phyloP scores from a whole-genome alignment of 306 rosid species.

The Hippophae rhamnoides region DNA sequence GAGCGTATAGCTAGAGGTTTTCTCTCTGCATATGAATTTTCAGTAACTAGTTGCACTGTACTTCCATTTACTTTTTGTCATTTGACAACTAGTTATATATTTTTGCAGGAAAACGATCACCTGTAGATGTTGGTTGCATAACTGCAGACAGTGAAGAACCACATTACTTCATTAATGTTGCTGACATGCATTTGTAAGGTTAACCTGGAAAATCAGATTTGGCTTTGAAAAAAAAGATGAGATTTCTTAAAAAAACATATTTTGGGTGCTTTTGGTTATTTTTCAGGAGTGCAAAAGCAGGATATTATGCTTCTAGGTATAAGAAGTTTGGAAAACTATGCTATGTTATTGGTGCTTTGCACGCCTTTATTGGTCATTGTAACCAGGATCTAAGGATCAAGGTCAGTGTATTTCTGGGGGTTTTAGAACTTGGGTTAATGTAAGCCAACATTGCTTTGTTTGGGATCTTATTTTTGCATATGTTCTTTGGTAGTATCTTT shows the following conservation, averaged over 20 bases:
- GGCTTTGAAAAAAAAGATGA: background rate
- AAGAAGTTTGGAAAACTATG: conserved; percentile 87
- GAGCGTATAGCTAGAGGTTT: conserved; percentile 71
- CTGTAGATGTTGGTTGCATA: conserved; percentile 66
- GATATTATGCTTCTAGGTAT: conserved; percentile 70
- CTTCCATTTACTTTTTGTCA: conserved; percentile 16
- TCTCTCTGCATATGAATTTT: background rate
- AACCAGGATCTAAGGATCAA: conserved; percentile 73
- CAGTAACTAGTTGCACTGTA: background rate
- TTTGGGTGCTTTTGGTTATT: background rate
- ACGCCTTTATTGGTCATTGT: conserved; percentile 74
- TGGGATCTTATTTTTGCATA: background rate
- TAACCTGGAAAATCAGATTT: conserved; percentile 21
- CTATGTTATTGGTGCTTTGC: conserved; percentile 84
- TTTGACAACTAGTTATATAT: background rate
- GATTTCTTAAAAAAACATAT: too few species aligned
- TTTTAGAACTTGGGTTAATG: too few species aligned
- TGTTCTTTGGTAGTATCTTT: background rate
- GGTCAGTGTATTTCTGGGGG: conserved; percentile 31
- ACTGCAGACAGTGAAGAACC: conserved; percentile 41
- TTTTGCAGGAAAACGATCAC: conserved; percentile 64
- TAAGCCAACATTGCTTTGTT: too few species aligned
- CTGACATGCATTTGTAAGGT: conserved; percentile 93
- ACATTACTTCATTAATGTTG: conserved; percentile 83
- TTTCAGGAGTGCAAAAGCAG: conserved; percentile 94